Conservation (phyloP, 805 yeast genomes). For the Kodamaea restingae region DNA sequence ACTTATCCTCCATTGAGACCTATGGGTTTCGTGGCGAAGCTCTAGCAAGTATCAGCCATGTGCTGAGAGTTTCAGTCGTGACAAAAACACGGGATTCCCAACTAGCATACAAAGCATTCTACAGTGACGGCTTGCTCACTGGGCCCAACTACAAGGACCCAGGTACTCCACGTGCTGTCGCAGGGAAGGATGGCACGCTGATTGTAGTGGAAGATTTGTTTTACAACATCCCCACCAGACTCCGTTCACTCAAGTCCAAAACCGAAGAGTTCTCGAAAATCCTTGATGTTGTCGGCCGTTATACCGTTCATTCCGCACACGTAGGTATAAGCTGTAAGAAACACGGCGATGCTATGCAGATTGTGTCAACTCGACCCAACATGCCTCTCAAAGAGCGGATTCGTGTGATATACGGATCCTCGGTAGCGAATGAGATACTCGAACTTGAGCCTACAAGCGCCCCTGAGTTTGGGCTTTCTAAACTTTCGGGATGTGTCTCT, state of each 20-base stretch:
- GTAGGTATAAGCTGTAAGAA: conserved; percentile 80
- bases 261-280: conserved; percentile 75
- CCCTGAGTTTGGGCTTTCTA: conserved; percentile 42
- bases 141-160: conserved; percentile 38
- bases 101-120: conserved; percentile 72
- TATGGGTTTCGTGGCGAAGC: conserved; percentile 98
- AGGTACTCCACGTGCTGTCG: conserved; percentile 60
- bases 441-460: conserved; percentile 11
- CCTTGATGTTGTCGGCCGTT: conserved; percentile 77
- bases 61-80: conserved; percentile 73
- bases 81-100: conserved; percentile 61
- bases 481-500: conserved; percentile 59
- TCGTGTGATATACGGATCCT: conserved; percentile 65
- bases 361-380: conserved; percentile 55
- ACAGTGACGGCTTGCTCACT: conserved; percentile 59
- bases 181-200: conserved; percentile 86
- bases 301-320: conserved; percentile 66
- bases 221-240: conserved; percentile 79
- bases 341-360: conserved; percentile 67
- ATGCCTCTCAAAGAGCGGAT: conserved; percentile 62
- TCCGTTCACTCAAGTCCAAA: conserved; percentile 58
- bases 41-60: conserved; percentile 87
- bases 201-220: conserved; percentile 84
- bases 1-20: conserved; percentile 64
- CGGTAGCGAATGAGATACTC: conserved; percentile 62